Conservation (phyloP, 352 stramenopile species). For the Globisporangium megalacanthum region DNA sequence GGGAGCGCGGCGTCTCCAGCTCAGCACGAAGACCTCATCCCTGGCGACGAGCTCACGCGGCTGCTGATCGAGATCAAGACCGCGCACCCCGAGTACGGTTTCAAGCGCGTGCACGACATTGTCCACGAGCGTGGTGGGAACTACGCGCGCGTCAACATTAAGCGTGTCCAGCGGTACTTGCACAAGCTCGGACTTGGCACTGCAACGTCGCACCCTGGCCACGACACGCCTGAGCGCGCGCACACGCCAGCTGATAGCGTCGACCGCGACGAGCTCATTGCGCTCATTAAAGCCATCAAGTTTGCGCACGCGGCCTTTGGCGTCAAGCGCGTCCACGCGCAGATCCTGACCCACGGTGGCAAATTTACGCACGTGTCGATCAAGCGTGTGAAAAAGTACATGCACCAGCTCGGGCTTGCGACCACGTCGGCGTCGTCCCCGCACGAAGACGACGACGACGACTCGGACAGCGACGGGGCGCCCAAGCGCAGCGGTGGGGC, state of each 20-base stretch:
- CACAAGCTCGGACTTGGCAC: conserved; percentile 20
- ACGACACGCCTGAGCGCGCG: conserved; percentile 21
- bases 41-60: conserved; percentile 25
- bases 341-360: conserved; percentile 70
- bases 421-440: conserved; percentile 15
- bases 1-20: conserved; percentile 5
- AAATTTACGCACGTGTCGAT: conserved; percentile 72
- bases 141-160: conserved; percentile 24
- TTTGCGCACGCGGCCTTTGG: conserved; percentile 79
- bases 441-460: conserved; percentile 21
- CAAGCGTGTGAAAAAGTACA: conserved; percentile 82
- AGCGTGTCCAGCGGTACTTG: conserved; percentile 33
- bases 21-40: conserved; percentile 13
- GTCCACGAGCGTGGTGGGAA: conserved; percentile 27
- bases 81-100: conserved; percentile 25
- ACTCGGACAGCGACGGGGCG: conserved; percentile 12
- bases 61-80: conserved; percentile 39
- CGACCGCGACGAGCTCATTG: conserved; percentile 72
- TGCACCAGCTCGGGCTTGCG: conserved; percentile 76
- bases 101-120: conserved; percentile 30
- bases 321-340: conserved; percentile 77
- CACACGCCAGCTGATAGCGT: conserved; percentile 27
- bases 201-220: conserved; percentile 4
- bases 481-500: neutral
- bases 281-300: conserved; percentile 85